Evolutionary conservation across 208 protist genomes (phyloP), one percentile per base, ranked within the genome.

Genomic region (Balamuthia mandrillaris): DNA sequence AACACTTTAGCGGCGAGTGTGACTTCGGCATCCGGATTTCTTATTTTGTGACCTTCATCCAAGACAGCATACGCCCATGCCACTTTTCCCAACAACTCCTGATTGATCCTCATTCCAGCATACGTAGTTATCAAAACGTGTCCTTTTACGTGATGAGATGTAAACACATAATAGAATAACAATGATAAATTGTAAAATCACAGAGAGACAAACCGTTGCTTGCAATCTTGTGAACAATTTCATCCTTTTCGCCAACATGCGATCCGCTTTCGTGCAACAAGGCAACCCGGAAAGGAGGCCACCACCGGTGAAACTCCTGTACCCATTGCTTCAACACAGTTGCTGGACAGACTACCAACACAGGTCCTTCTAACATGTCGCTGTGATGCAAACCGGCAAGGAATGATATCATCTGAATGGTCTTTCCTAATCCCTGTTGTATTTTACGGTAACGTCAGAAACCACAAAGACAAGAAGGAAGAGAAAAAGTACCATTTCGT

Each of bases 1-100:
- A 99, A 94, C 29, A 92, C 92, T 92, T 99, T 99, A 63, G 91
- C 93, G 0, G 95, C 95, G 6, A 98, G 83, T 4, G 98, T 98
- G n/a, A 98, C 87, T 35, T 93, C 93, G 1, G 97, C 94, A 58
- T 98, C 94, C 0, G 96, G 96, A 90, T 99, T 99, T 72, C 94
- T 89, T 65, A 98, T 96, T 78, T 97, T 97, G 91, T 99, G 97
- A 7, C 97, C 98, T 87, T 99, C 97, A 86, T 99, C 98, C 45
- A 99, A 94, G 7, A 99, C 93, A 27, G 98, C 87, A 87, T 98
- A 98, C 85, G 96, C 92, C 92, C 97, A 98, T 14, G 86, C 54
- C 18, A 82, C 21, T 7, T 81, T 31, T 21, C 87, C 39, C 37
- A 93, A 16, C 2, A 79, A 6, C 3, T 89, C 78, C 68, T 88